These are phyloP conservation scores for Suhomyces wounanorum DNA, from an alignment of 1,139 yeast species.

Conservation along the genomic window DNA sequence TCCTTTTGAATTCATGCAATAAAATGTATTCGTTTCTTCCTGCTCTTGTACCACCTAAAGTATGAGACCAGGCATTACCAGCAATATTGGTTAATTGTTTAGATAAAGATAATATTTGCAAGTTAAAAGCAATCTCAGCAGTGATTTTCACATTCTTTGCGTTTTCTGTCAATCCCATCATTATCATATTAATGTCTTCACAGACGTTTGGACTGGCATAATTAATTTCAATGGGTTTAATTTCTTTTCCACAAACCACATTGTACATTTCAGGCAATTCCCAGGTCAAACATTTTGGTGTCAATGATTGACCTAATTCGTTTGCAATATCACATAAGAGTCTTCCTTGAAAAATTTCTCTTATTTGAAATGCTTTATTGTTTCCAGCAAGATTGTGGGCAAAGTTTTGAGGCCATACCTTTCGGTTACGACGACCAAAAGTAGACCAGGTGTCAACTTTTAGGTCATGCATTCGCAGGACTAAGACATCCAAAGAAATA, in stretches of 20 bases:
- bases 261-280: constrained; percentile 89
- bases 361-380: constrained; percentile 53
- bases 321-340: constrained; percentile 90
- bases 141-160: constrained; percentile 67
- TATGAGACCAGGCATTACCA: constrained; percentile 97
- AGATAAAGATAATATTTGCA: constrained; percentile 85
- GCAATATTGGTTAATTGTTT: constrained; percentile 92
- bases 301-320: constrained; percentile 92
- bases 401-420: constrained; percentile 74
- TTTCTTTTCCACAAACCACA: constrained; percentile 64
- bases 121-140: constrained; percentile 76
- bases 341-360: constrained; percentile 83
- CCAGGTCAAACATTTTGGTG: constrained; percentile 95
- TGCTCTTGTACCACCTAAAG: constrained; percentile 92
- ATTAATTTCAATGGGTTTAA: constrained; percentile 70
- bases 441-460: constrained; percentile 76
- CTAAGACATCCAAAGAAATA: constrained; percentile 74
- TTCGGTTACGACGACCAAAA: constrained; percentile 79
- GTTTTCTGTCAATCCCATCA: constrained; percentile 74
- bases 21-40: constrained; percentile 94
- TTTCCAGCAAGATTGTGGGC: constrained; percentile 48
- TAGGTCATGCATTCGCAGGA: constrained; percentile 78
- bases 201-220: constrained; percentile 64
- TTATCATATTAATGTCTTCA: constrained; percentile 66
- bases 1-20: constrained; percentile 85